Evolutionary conservation across 805 yeast species (phyloP).

Genomic region (Nakazawaea ernobii): DNA sequence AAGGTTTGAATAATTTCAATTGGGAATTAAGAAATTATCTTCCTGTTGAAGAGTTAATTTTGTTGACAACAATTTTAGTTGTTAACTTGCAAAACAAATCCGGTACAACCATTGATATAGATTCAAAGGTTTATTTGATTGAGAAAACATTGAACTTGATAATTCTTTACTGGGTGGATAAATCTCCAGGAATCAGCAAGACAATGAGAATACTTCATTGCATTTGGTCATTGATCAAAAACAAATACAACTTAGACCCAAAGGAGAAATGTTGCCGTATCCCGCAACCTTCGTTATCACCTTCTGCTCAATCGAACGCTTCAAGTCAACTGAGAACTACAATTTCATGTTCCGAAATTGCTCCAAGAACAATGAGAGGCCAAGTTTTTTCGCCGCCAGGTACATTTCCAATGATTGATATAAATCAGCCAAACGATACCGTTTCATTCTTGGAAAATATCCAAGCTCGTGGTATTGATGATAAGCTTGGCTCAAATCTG

Average conservation of each 20-base stretch:
- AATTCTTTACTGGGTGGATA: slow-evolving; percentile 18
- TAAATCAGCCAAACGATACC: no score
- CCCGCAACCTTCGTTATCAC: slow-evolving; percentile 12
- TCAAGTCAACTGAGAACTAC: slow-evolving; percentile 4
- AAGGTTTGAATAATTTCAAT: slow-evolving; percentile 46
- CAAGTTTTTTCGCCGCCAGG: background rate
- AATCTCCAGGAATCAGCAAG: slow-evolving; percentile 18
- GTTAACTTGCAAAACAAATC: slow-evolving; percentile 41
- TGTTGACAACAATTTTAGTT: slow-evolving; percentile 45
- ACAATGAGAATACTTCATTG: slow-evolving; percentile 16
- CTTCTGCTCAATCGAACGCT: background rate
- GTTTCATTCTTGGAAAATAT: no score
- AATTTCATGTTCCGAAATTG: slow-evolving; percentile 19
- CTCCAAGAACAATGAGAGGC: slow-evolving; percentile 17
- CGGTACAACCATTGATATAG: slow-evolving; percentile 20
- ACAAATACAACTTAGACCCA: slow-evolving; percentile 14
- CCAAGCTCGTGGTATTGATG: no score
- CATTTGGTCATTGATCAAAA: slow-evolving; percentile 20
- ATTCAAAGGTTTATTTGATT: slow-evolving; percentile 24
- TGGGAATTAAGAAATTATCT: slow-evolving; percentile 60
- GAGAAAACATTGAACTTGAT: slow-evolving; percentile 17
- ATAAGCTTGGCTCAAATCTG: no score
- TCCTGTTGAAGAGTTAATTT: slow-evolving; percentile 53
- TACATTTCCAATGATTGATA: background rate
- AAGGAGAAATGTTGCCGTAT: background rate